phyloP scores from a whole-genome alignment of 768 basidiomycete genomes.

The Auricularia sp. region DNA sequence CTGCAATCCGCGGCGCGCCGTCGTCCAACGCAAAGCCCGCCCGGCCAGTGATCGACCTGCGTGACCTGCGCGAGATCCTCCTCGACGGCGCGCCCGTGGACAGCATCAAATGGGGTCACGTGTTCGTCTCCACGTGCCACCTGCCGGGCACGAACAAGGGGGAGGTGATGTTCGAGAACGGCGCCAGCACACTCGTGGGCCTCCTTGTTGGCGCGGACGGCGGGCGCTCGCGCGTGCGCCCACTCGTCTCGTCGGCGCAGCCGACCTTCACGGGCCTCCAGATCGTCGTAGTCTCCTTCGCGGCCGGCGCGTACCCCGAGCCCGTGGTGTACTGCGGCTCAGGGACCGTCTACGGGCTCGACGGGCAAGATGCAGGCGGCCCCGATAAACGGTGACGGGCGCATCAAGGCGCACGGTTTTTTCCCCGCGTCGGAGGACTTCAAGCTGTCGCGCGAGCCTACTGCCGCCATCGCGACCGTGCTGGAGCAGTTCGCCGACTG shows the following conservation, averaged over 20 bases:
- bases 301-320: conserved; percentile 14
- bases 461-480: background rate
- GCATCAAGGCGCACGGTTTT: conserved; percentile 15
- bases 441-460: conserved; percentile 1
- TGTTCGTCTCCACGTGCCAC: background rate
- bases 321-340: conserved; percentile 15
- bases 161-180: background rate
- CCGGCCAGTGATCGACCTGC: no score
- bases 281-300: conserved; percentile 11
- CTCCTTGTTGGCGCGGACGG: conserved; percentile 30
- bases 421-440: background rate
- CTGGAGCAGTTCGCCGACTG: background rate
- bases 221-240: conserved; percentile 29
- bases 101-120: background rate
- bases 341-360: conserved; percentile 20
- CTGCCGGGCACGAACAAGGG: background rate
- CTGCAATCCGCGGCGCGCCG: no score
- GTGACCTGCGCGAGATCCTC: no score
- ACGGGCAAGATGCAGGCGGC: conserved; percentile 17
- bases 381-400: conserved; percentile 23
- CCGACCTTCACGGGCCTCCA: conserved; percentile 25
- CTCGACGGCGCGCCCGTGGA: no score
- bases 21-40: no score
- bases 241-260: conserved; percentile 19
- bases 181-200: conserved; percentile 6